Conservation (phyloP, 306 rosid genomes). For the Ammopiptanthus mongolicus region DNA sequence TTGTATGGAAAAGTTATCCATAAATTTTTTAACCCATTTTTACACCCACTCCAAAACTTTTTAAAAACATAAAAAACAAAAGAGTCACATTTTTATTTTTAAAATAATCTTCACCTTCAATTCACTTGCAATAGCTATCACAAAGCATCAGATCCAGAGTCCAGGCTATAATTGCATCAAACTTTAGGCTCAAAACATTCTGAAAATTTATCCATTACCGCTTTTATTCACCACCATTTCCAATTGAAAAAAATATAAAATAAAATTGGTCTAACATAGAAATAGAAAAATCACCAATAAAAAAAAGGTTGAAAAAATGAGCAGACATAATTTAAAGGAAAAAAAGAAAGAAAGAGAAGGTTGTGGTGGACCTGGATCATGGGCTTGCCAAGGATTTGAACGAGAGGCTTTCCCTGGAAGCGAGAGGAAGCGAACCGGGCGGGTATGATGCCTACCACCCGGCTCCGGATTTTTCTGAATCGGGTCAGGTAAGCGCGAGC, state of each 20-base stretch:
- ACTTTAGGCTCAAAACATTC: not conserved
- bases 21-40: too few relatives aligned
- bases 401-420: slow-evolving; percentile 82
- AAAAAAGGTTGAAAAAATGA: not conserved
- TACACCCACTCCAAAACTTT: too few relatives aligned
- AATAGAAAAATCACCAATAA: not conserved
- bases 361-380: slow-evolving; percentile 72
- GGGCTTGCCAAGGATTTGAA: slow-evolving; percentile 88
- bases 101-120: not conserved
- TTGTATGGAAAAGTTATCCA: too few relatives aligned
- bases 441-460: slow-evolving; percentile 89
- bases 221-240: not conserved
- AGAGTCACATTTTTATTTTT: not conserved
- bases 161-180: too few relatives aligned
- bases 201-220: not conserved
- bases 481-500: slow-evolving; percentile 58
- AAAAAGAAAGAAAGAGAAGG: not conserved
- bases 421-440: slow-evolving; percentile 90
- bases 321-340: not conserved
- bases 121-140: too few relatives aligned
- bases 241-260: not conserved
- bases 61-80: too few relatives aligned
- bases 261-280: not conserved
- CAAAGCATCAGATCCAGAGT: too few relatives aligned
- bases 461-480: slow-evolving; percentile 61